phyloP scores from a whole-genome alignment of 2,329 filamentous ascomycete genomes.

The Diaporthe australafricana region DNA sequence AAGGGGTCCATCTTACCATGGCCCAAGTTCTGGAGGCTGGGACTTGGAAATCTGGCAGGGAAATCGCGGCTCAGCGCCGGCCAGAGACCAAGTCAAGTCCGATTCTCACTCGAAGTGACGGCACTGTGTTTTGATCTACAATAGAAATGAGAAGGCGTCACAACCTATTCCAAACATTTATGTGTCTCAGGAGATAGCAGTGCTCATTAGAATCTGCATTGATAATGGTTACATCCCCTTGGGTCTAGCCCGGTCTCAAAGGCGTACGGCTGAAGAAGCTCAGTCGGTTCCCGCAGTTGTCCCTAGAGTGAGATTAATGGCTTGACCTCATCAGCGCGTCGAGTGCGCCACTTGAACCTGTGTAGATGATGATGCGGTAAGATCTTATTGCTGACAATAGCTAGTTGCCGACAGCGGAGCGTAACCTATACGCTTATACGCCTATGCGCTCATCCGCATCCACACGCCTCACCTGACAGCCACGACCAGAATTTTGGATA shows the following conservation, averaged over 20 bases:
- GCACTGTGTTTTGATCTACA: constrained; percentile 76
- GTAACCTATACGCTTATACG: constrained; percentile 14
- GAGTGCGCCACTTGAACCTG: neutral
- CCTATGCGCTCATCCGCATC: neutral
- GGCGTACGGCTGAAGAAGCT: neutral
- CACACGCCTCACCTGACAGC: neutral
- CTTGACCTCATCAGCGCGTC: neutral
- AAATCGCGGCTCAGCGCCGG: constrained; percentile 81
- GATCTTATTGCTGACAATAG: neutral
- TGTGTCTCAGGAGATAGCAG: neutral
- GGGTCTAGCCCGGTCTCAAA: neutral
- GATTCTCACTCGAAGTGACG: constrained; percentile 84
- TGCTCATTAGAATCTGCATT: neutral
- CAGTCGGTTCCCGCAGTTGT: neutral
- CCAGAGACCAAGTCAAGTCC: constrained; percentile 86
- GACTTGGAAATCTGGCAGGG: constrained; percentile 76
- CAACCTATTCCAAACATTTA: neutral
- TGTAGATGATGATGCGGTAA: neutral
- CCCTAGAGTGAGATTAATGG: neutral
- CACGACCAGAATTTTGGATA: constrained; percentile 1
- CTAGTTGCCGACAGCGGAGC: neutral
- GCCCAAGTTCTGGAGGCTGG: constrained; percentile 65
- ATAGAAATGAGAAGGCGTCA: neutral
- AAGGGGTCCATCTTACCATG: constrained; percentile 54
- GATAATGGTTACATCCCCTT: neutral